Conservation (phyloP, 1,139 yeast species). For the Candida frijolesensis region DNA sequence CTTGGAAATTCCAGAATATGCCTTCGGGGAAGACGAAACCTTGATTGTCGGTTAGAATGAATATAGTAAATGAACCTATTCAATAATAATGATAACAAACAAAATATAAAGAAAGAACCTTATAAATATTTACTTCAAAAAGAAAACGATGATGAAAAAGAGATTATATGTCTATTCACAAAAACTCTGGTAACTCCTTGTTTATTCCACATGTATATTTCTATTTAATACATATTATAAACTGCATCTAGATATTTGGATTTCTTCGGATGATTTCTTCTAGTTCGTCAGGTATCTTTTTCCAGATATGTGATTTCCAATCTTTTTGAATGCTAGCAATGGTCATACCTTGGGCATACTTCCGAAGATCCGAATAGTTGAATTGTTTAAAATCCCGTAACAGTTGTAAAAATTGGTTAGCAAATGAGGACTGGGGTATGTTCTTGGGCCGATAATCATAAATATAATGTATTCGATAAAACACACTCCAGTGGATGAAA, state of each 20-base stretch:
- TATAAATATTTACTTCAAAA: neutral
- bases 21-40: conserved; percentile 74
- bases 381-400: conserved; percentile 17
- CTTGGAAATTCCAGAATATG: conserved; percentile 94
- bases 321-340: conserved; percentile 24
- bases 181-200: conserved; percentile 5
- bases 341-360: conserved; percentile 17
- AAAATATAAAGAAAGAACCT: neutral
- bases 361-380: conserved; percentile 13
- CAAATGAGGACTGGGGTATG: conserved; percentile 36
- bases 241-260: conserved; percentile 17
- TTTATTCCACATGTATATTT: conserved; percentile 13
- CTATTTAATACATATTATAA: conserved; percentile 13
- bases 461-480: conserved; percentile 52
- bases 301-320: conserved; percentile 33
- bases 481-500: conserved; percentile 62
- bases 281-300: conserved; percentile 45
- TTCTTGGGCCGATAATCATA: conserved; percentile 48
- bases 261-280: conserved; percentile 14
- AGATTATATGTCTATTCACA: neutral
- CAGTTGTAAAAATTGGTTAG: conserved; percentile 23
- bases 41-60: conserved; percentile 64
- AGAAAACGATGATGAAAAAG: neutral
- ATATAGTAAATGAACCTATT: neutral
- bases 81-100: conserved; percentile 4